Conservation (phyloP, 108 stramenopile species). For the Discostella stelligeroides region DNA sequence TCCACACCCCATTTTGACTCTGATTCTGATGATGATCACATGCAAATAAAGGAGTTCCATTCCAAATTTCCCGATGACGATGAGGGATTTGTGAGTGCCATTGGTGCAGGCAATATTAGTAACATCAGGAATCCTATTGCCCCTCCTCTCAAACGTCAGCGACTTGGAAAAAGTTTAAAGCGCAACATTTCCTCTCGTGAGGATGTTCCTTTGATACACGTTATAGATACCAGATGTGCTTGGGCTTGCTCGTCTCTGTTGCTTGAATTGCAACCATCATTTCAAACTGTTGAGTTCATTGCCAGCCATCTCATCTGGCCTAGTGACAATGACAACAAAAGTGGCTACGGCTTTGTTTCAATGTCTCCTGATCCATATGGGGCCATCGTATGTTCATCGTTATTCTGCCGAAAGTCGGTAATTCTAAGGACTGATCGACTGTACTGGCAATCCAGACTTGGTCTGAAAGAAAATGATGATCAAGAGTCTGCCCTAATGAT, state of each 20-base stretch:
- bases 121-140: slow-evolving; percentile 1
- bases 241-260: slow-evolving; percentile 43
- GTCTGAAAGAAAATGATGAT: slow-evolving; percentile 25
- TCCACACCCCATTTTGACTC: slow-evolving; percentile 29
- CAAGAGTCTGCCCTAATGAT: slow-evolving; percentile 43
- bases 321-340: slow-evolving; percentile 34
- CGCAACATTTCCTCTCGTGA: background rate
- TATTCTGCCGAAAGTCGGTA: slow-evolving; percentile 44
- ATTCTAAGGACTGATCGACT: slow-evolving; percentile 32
- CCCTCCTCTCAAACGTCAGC: slow-evolving; percentile 40
- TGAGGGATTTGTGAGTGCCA: slow-evolving; percentile 44
- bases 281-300: slow-evolving; percentile 42
- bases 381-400: slow-evolving; percentile 42
- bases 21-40: slow-evolving; percentile 27
- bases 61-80: slow-evolving; percentile 26
- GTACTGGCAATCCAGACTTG: slow-evolving; percentile 4
- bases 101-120: slow-evolving; percentile 1
- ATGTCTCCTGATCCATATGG: slow-evolving; percentile 38
- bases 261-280: slow-evolving; percentile 44
- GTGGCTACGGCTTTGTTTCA: slow-evolving; percentile 34
- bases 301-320: slow-evolving; percentile 54
- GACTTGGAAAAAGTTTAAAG: slow-evolving; percentile 19
- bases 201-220: background rate
- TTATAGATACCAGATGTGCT: slow-evolving; percentile 36
- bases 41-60: slow-evolving; percentile 6